phyloP scores from a whole-genome alignment of 129 eudicot species.

The Flaveria robusta region DNA sequence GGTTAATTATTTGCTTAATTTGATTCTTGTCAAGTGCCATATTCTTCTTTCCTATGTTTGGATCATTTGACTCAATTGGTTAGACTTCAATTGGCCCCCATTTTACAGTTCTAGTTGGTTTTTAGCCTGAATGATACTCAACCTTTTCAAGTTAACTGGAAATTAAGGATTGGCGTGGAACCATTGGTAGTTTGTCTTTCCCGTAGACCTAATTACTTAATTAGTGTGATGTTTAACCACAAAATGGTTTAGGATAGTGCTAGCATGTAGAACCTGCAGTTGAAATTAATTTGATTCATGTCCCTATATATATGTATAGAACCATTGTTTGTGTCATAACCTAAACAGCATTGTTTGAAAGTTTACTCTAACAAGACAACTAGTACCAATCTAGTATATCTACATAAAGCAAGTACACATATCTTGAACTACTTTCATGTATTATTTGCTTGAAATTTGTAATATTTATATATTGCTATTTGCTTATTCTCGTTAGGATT shows the following conservation, averaged over 20 bases:
- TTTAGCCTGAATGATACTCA: neutral
- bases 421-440: neutral
- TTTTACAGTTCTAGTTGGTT: neutral
- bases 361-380: neutral
- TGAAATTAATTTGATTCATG: neutral
- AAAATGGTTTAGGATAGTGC: neutral
- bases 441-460: neutral
- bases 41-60: neutral
- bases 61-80: neutral
- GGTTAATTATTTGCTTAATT: neutral
- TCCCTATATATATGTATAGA: neutral
- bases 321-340: neutral
- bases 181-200: neutral
- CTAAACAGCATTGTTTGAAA: neutral
- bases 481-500: constrained; percentile 49
- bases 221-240: neutral
- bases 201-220: neutral
- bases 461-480: neutral
- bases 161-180: neutral
- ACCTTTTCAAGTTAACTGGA: neutral
- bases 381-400: neutral
- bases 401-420: neutral
- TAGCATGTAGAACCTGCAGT: neutral
- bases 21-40: neutral
- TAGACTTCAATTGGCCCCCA: neutral